These are phyloP conservation scores for Magnaporthiopsis incrustans DNA, from an alignment of 2,329 filamentous ascomycete genomes.

Conservation along the genomic window DNA sequence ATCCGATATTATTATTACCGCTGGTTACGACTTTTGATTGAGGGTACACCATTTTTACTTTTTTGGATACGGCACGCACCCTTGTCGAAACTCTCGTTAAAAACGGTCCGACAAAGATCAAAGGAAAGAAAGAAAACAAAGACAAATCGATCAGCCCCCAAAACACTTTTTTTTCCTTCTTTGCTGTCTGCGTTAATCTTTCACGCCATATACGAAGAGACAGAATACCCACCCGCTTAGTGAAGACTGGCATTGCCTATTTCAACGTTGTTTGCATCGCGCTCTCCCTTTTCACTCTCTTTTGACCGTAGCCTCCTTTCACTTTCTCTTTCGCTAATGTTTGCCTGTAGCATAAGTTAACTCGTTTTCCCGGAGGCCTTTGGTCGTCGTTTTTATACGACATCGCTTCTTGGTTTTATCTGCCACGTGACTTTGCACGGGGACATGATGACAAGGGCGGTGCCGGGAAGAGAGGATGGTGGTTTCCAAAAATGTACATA, in stretches of 20 bases:
- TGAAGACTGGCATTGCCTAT: neutral
- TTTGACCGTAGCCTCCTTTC: slow-evolving; percentile 1
- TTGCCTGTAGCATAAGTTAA: neutral
- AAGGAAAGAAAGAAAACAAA: neutral
- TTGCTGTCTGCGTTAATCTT: neutral
- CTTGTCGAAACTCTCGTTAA: neutral
- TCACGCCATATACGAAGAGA: neutral
- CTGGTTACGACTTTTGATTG: neutral
- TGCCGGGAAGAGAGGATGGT: neutral
- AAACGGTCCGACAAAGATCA: neutral
- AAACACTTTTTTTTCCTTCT: neutral
- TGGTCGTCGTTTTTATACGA: neutral
- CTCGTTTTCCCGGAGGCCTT: neutral
- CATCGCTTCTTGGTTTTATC: neutral
- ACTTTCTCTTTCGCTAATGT: neutral
- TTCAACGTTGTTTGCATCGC: neutral
- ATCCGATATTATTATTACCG: neutral
- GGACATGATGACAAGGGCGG: neutral
- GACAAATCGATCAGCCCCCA: neutral
- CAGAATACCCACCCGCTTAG: slow-evolving; percentile 3
- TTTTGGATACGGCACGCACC: neutral
- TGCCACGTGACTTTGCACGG: neutral
- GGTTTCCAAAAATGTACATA: neutral
- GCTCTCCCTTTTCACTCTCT: neutral
- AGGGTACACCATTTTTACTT: neutral